A percentile compares a stretch with the other conserved stretches of the same genome.
These are phyloP conservation scores for Neltuma alba DNA, from an alignment of 306 rosid genomes.

Conservation along the genomic window DNA sequence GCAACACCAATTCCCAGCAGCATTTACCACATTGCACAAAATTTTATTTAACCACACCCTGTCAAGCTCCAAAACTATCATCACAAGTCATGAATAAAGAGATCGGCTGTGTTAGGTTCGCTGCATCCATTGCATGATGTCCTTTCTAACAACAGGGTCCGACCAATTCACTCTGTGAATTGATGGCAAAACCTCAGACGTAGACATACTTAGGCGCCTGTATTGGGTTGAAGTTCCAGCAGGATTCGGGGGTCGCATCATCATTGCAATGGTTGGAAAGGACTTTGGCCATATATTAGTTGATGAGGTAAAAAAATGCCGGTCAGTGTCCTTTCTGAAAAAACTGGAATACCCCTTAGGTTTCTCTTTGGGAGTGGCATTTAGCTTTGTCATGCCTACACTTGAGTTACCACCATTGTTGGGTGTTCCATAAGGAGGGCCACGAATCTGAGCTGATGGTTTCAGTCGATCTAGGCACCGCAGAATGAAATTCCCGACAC, in stretches of 20 bases:
- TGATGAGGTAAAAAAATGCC: conserved; percentile 68
- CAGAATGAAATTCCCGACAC: conserved; percentile 75
- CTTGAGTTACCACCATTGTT: conserved; percentile 35
- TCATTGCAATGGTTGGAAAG: conserved; percentile 60
- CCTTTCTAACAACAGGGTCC: conserved; percentile 63
- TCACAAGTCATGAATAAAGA: conserved; percentile 3
- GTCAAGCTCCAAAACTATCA: neutral
- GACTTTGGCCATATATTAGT: conserved; percentile 44
- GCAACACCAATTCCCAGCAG: neutral
- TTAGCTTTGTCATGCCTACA: conserved; percentile 40
- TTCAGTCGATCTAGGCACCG: conserved; percentile 75
- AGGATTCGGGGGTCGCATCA: conserved; percentile 60
- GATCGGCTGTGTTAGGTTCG: conserved; percentile 39
- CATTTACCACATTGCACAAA: conserved; percentile 11
- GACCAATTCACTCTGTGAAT: conserved; percentile 42
- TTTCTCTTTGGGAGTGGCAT: conserved; percentile 47
- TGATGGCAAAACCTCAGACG: conserved; percentile 40
- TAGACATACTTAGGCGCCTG: conserved; percentile 49
- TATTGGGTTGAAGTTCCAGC: conserved; percentile 59
- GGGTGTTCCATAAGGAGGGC: conserved; percentile 33
- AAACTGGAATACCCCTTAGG: conserved; percentile 41
- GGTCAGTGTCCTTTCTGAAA: conserved; percentile 53
- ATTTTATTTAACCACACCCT: conserved; percentile 21
- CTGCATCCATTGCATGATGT: conserved; percentile 80
- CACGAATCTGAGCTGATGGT: conserved; percentile 86